phyloP scores from a whole-genome alignment of 2,329 filamentous ascomycete species.

The Aureobasidium sp. region DNA sequence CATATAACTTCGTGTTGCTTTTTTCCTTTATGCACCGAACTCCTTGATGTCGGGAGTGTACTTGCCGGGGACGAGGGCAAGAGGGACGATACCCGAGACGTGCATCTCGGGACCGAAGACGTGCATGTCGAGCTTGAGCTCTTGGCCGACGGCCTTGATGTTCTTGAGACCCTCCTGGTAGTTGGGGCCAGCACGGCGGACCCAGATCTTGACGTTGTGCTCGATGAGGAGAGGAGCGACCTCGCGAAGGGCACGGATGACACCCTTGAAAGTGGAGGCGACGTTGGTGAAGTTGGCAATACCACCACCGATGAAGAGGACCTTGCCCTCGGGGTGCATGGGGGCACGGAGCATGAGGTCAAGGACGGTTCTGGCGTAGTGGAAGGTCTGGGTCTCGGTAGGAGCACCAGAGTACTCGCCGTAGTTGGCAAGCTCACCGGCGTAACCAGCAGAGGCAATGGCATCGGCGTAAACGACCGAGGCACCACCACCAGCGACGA shows the following conservation, averaged over 20 bases:
- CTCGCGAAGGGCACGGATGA: conserved; percentile 91
- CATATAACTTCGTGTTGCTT: conserved; percentile 10
- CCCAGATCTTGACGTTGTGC: conserved; percentile 99
- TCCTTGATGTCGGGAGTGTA: conserved; percentile 50
- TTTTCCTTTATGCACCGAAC: conserved; percentile 41
- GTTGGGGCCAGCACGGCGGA: conserved; percentile 83
- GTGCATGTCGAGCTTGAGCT: conserved; percentile 94
- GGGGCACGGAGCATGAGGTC: conserved; percentile 96
- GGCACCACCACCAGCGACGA: conserved; percentile 97
- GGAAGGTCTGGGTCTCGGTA: conserved; percentile 97
- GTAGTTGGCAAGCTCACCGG: conserved; percentile 96
- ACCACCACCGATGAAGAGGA: conserved; percentile 98
- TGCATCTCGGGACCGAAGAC: conserved; percentile 73
- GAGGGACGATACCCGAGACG: conserved; percentile 90
- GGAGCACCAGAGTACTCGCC: conserved; percentile 99
- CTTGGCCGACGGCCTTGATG: conserved; percentile 93
- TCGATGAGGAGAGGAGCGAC: conserved; percentile 76
- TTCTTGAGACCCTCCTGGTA: conserved; percentile 99
- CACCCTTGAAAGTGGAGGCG: conserved; percentile 98
- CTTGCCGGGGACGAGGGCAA: conserved; percentile 63
- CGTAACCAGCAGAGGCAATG: conserved; percentile 92
- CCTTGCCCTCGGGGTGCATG: conserved; percentile 79
- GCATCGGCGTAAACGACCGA: conserved; percentile 98
- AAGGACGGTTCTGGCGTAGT: conserved; percentile 94
- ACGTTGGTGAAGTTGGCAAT: conserved; percentile 99